phyloP scores from a whole-genome alignment of 2,329 filamentous ascomycete genomes.

The Huntiella omanensis region DNA sequence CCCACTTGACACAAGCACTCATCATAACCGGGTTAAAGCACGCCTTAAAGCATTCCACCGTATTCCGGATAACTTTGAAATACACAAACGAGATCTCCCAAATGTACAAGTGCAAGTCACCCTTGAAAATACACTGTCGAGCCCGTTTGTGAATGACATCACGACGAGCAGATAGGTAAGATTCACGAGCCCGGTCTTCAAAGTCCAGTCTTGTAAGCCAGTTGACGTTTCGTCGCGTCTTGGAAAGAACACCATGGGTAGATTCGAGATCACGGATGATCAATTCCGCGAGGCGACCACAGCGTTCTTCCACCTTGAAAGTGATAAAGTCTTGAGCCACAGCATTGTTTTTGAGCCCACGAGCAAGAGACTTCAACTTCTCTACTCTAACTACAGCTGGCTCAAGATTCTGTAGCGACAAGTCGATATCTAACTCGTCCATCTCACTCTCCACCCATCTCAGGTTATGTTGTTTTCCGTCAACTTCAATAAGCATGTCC shows the following conservation, averaged over 20 bases:
- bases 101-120: conserved; percentile 80
- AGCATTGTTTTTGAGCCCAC: conserved; percentile 64
- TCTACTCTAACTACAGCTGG: conserved; percentile 69
- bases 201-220: conserved; percentile 80
- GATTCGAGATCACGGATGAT: conserved; percentile 61
- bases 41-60: conserved; percentile 67
- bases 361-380: conserved; percentile 60
- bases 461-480: conserved; percentile 89
- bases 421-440: conserved; percentile 89
- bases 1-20: conserved; percentile 93
- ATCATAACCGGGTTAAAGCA: conserved; percentile 78
- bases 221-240: conserved; percentile 61
- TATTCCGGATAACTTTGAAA: conserved; percentile 87
- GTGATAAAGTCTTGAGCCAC: conserved; percentile 85
- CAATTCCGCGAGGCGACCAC: conserved; percentile 54
- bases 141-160: conserved; percentile 64
- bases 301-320: conserved; percentile 76
- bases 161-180: conserved; percentile 64
- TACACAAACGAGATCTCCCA: conserved; percentile 92
- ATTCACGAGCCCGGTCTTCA: conserved; percentile 73
- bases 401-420: conserved; percentile 79
- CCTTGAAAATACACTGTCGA: conserved; percentile 87
- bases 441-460: conserved; percentile 92
- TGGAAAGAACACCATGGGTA: conserved; percentile 55
- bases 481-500: conserved; percentile 84